Evolutionary conservation across 176 grass and related monocot genomes (phyloP), one percentile per base, ranked within the genome.

Genomic region (Musa acuminata): DNA sequence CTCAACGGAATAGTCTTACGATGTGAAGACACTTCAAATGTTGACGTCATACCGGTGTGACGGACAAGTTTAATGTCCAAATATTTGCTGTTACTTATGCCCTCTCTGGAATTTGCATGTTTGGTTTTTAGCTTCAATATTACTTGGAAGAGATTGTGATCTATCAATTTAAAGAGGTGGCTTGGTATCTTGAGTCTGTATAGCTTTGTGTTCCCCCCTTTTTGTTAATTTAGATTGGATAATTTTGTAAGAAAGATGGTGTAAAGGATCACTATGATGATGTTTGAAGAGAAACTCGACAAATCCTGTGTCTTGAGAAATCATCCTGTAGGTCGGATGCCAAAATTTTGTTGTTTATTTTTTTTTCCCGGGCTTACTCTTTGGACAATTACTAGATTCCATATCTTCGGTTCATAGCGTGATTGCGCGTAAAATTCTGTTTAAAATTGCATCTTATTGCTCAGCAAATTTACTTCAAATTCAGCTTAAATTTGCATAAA

Each of bases 21-120:
- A 85, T 99, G 86, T 67, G 88, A 99, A 79, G 95, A 99, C 79
- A 94, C 88, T 63, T 91, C 88, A 68, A 86, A 99, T 72, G 85
- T 84, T 29, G 95, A 99, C 82, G 90, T 94, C 59, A 91, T 94
- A 84, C 86, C 88, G 29, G 88, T 99, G 60, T 94, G 90, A 75
- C 54, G 51, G 53, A 75, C 43, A 76, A 71, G 27, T 62, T 55
- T 43, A 51, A 58, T 48, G 65, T 75, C 78, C 52, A 68, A 70
- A 51, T n/a, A 70, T 70, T 51, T 51, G 67, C 19, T 51, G 9
- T 85, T 77, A n/a, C n/a, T n/a, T n/a, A 21, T 86, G 84, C 80
- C 74, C 64, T 80, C 70, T 77, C 83, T 62, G 71, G 74, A 87
- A 81, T 82, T 89, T 64, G 52, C 85, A 80, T 27, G 22, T 79